phyloP scores from a whole-genome alignment of 805 yeast genomes.

The Hanseniaspora occidentalis region DNA sequence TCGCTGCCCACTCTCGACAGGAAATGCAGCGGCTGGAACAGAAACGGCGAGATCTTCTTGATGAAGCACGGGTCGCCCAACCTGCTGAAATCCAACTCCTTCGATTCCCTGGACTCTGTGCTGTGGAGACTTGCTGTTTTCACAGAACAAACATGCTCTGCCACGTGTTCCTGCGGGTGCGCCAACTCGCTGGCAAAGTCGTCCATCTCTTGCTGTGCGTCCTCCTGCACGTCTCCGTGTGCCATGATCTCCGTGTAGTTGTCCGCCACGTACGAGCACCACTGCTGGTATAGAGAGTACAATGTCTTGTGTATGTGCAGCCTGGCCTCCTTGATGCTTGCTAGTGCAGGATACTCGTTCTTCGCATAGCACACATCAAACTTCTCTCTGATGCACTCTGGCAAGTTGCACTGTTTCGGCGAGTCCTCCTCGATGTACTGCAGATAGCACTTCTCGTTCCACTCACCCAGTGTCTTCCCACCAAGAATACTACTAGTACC shows the following conservation, averaged over 20 bases:
- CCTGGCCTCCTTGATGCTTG: conserved; percentile 14
- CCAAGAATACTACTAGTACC: too few relatives aligned
- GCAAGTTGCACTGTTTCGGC: conserved; percentile 21
- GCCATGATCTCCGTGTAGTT: too few relatives aligned
- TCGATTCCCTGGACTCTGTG: too few relatives aligned
- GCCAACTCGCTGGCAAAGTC: not conserved
- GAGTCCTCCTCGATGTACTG: conserved; percentile 17
- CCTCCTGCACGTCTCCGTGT: not conserved
- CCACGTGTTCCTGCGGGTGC: not conserved
- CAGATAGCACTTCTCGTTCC: conserved; percentile 16
- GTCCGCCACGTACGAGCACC: not conserved
- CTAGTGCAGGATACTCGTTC: conserved; percentile 11
- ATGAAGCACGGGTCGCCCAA: not conserved
- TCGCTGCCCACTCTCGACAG: too few relatives aligned
- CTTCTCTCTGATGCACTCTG: conserved; percentile 13
- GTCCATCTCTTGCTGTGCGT: not conserved
- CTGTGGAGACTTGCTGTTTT: too few relatives aligned
- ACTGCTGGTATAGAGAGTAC: conserved; percentile 3
- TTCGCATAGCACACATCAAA: conserved; percentile 13
- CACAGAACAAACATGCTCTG: too few relatives aligned
- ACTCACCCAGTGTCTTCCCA: conserved; percentile 9
- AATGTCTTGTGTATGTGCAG: conserved; percentile 17
- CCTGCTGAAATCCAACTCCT: not conserved
- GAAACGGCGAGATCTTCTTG: not conserved
- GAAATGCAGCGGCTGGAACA: not conserved